A percentile compares a stretch with the other conserved stretches of the same genome.
Evolutionary conservation across 129 eudicot genomes (phyloP).

Genomic region (Gnaphalium uliginosum): DNA sequence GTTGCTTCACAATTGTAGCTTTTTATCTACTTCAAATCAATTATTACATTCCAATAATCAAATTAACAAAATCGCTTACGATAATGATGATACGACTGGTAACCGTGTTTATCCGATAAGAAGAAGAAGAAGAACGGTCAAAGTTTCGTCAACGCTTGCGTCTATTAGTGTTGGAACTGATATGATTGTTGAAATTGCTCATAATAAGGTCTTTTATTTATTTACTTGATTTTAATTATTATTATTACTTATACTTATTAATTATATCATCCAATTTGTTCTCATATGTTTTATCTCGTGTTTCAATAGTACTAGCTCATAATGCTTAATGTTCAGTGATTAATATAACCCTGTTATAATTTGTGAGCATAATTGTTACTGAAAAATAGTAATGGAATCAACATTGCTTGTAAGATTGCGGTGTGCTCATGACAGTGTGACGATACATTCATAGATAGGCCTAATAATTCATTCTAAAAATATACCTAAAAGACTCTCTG

Average conservation of each 20-base stretch:
- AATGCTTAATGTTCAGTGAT: background rate
- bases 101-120: background rate
- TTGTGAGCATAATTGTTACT: background rate
- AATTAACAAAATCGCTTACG: slow-evolving; percentile 3
- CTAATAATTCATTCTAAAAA: too few species aligned
- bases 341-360: background rate
- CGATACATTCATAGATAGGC: too few species aligned
- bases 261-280: background rate
- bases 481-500: too few species aligned
- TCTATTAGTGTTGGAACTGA: slow-evolving; percentile 37
- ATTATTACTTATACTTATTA: too few species aligned
- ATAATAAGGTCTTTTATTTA: slow-evolving; percentile 51
- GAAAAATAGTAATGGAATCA: background rate
- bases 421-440: background rate
- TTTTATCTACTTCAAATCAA: slow-evolving; percentile 7
- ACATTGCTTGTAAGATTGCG: slow-evolving; percentile 2
- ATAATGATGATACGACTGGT: background rate
- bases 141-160: slow-evolving; percentile 23
- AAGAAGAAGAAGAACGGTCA: slow-evolving; percentile 24
- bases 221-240: background rate
- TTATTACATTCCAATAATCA: slow-evolving; percentile 21
- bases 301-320: background rate
- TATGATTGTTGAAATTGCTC: slow-evolving; percentile 45
- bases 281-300: background rate
- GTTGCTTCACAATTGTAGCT: slow-evolving; percentile 42